Evolutionary conservation across 208 protist species (phyloP), one percentile per base, ranked within the genome.

Genomic region (Leptomonas pyrrhocoris): DNA sequence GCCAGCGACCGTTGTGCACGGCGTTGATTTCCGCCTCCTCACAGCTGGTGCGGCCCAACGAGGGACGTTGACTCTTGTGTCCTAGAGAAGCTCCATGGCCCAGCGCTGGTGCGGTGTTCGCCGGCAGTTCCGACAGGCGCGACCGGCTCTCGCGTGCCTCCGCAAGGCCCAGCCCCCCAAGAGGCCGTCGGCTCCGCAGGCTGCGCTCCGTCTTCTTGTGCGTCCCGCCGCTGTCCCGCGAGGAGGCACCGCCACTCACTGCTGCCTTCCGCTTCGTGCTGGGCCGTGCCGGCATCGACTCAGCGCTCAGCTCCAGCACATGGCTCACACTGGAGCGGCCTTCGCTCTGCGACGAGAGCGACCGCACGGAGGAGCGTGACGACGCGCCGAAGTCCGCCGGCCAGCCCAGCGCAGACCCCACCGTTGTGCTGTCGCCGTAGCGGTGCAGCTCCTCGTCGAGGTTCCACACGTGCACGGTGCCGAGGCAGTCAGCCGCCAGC

Each of bases 401-500:
- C 72, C 64, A 77, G 0, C 64, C 72, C 9, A 67, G 28, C 9
- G 42, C 11, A 21, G 43, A 48, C 43, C 7, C 18, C 15, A 31
- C 19, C 16, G 21, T 8, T n/a, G 55, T 38, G 30, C 31, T 46
- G 25, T 60, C 53, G 57, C 50, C 43, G 50, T 51, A 21, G 30
- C 68, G 67, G 50, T 66, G 71, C 31, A 96, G 77, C 67, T 96
- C 89, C 70, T 94, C 89, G 51, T 93, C 87, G 1, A 96, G 72
- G 62, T 96, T 90, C 89, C 92, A 96, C n/a, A 96, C 31, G 65
- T 94, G 89, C 50, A 96, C 71, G 2, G 76, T 82, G 28, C 92
- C 92, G 31, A 88, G 63, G 45, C 73, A 86, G 63, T 96, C 92
- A 9, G 89, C 82, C 11, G 92, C 89, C 12, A 96, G 61, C 40